Conservation (phyloP, 495 filamentous ascomycete genomes). For the Elaphomyces granulatus region DNA sequence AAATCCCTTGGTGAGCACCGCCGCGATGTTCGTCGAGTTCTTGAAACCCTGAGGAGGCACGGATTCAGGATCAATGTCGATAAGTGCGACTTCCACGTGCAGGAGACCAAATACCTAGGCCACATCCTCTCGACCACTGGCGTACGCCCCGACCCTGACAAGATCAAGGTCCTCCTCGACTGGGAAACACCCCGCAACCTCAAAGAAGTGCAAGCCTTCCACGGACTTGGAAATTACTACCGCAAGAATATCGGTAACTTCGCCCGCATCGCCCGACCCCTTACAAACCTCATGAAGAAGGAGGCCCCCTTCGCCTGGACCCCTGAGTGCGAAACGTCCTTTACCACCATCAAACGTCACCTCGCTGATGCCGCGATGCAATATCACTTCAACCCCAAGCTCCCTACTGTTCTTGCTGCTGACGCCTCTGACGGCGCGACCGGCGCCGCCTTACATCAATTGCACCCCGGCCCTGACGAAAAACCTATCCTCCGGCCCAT, state of each 20-base stretch:
- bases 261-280: constrained; percentile 4
- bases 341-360: too few relatives aligned
- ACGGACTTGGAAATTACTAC: constrained; percentile 22
- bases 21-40: constrained; percentile 8
- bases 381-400: too few relatives aligned
- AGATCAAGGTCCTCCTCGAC: constrained; percentile 9
- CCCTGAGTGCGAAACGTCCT: too few relatives aligned
- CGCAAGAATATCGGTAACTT: constrained; percentile 14
- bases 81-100: constrained; percentile 17
- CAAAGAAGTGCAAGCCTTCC: constrained; percentile 12
- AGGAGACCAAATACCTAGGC: constrained; percentile 11
- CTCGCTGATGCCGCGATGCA: too few relatives aligned
- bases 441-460: constrained; percentile 2
- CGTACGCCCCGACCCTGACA: constrained; percentile 8
- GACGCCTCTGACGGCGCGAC: background rate
- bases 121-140: constrained; percentile 11
- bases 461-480: background rate
- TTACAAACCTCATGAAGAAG: constrained; percentile 8
- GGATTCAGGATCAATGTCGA: constrained; percentile 8
- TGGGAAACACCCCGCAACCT: constrained; percentile 9
- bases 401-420: too few relatives aligned
- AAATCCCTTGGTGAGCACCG: constrained; percentile 13
- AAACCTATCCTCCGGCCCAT: constrained; percentile 2
- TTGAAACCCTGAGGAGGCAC: constrained; percentile 5
- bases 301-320: too few relatives aligned